Percentiles rank a stretch among this genome's conserved stretches.
Conservation (phyloP, 306 rosid genomes). For the Cucurbita ficifolia region DNA sequence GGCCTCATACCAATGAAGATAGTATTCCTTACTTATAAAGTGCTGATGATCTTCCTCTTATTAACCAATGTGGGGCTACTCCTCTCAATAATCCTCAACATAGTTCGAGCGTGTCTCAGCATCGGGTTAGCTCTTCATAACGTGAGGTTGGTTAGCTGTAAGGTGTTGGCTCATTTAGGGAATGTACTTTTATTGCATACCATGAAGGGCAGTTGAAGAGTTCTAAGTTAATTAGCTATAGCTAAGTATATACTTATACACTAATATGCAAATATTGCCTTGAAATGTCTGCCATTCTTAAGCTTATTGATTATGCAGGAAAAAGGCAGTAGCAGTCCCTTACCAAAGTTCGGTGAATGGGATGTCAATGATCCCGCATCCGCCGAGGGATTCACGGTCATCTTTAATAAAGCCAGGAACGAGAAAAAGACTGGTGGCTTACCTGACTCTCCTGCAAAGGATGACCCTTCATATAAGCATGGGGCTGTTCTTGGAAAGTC, state of each 20-base stretch:
- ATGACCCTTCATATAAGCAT: slow-evolving; percentile 23
- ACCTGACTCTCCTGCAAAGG: slow-evolving; percentile 39
- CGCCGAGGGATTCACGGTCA: slow-evolving; percentile 63
- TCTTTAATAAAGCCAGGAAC: slow-evolving; percentile 63
- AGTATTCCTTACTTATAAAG: too few species aligned
- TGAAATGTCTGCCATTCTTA: slow-evolving; percentile 23
- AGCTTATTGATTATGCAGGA: slow-evolving; percentile 24
- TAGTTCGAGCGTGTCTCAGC: background rate
- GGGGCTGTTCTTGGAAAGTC: slow-evolving; percentile 48
- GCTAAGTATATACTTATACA: background rate
- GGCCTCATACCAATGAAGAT: too few species aligned
- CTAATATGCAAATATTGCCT: background rate
- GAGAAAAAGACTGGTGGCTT: slow-evolving; percentile 47
- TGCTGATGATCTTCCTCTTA: too few species aligned
- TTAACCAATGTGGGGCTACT: too few species aligned
- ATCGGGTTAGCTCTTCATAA: background rate
- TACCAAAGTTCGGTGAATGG: slow-evolving; percentile 86
- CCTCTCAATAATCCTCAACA: too few species aligned
- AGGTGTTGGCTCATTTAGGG: background rate
- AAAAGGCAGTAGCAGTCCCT: slow-evolving; percentile 28
- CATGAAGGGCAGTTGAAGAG: background rate
- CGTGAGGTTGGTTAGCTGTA: background rate
- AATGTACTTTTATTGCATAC: background rate
- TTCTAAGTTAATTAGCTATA: background rate
- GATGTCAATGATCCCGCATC: slow-evolving; percentile 73